These are phyloP conservation scores for Serpula lacrymans DNA, from an alignment of 768 basidiomycete species.

Conservation along the genomic window DNA sequence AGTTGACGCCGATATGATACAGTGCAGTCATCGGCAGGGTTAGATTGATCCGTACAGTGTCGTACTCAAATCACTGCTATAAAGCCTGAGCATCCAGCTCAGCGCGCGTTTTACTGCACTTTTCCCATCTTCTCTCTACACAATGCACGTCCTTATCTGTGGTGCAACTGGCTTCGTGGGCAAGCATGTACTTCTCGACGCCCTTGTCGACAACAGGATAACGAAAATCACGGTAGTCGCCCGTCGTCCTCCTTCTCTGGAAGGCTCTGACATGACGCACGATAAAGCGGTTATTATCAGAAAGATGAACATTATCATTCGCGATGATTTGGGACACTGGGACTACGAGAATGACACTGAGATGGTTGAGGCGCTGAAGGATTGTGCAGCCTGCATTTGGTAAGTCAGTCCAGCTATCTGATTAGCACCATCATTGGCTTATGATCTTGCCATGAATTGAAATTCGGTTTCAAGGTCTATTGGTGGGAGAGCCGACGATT, in stretches of 20 bases:
- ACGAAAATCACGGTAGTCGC: constrained; percentile 22
- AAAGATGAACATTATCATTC: constrained; percentile 20
- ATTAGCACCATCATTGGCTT: too few species aligned
- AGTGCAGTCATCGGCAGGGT: too few species aligned
- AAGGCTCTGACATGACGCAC: constrained; percentile 12
- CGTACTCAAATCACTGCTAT: too few species aligned
- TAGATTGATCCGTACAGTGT: too few species aligned
- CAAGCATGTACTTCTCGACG: constrained; percentile 14
- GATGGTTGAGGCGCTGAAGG: constrained; percentile 17
- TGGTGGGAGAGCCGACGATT: constrained; percentile 20
- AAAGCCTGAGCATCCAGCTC: too few species aligned
- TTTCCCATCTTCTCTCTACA: too few species aligned
- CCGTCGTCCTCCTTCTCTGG: constrained; percentile 18
- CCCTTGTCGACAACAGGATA: constrained; percentile 17
- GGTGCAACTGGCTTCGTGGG: constrained; percentile 24
- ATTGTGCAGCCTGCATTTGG: constrained; percentile 24
- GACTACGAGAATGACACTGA: constrained; percentile 22
- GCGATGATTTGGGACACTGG: constrained; percentile 21
- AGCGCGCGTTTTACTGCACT: too few species aligned
- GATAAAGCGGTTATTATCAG: constrained; percentile 14
- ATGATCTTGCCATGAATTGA: neutral
- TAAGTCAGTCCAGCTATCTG: constrained; percentile 5
- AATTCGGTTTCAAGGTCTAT: constrained; percentile 25
- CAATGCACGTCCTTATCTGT: constrained; percentile 24
- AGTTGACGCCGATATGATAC: too few species aligned